Base-by-base conservation (phyloP, 2,329 filamentous ascomycete species). In the Pseudogymnoascus pannorum region DNA sequence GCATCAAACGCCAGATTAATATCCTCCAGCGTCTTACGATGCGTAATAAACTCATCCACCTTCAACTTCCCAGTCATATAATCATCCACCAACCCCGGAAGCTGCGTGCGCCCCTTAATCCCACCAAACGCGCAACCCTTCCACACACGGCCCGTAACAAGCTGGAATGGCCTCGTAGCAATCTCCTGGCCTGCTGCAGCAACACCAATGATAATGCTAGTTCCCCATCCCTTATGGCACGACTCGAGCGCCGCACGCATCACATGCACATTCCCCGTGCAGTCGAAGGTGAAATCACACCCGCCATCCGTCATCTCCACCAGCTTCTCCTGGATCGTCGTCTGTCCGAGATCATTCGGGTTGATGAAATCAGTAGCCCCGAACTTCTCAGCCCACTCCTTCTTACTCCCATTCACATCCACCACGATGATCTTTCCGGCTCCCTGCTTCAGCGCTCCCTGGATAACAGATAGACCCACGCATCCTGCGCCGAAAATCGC, bases 21-120 rank as follows among this genome's bases (percentile, higher is more conserved):
- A 71, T 89, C 85, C 64, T 79, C 78, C 48, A 99, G 80, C 3
- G 82, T 83, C 79, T 96, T 91, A 69, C 92, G 87, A 80, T 99
- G 94, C 31, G 94, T 99, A 79, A 99, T 97, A 81, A 97, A 97
- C 80, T 99, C 94, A 74, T 97, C 93, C 51, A 97, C 94, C 87
- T 97, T 97, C 73, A 99, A 87, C 73, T 88, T 84, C 69, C 92
- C 92, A 60, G 83, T 83, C 75, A 95, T 82, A 79, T 99, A 99
- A 77, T 97, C 93, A 68, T 86, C 79, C 22, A 99, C 92, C 40
- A 99, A 86, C 63, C 83, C 87, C 57, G 89, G 88, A 67, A 99
- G 85, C 79, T 99, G 94, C 33, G 89, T 87, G 72, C 94, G 92
- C 69, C 94, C 94, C 83, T 97, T 99, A 82, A 99, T 92, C 70